Base-by-base conservation (phyloP, 192 early-diverging fungal genomes). In the Geranomyces michiganensis region DNA sequence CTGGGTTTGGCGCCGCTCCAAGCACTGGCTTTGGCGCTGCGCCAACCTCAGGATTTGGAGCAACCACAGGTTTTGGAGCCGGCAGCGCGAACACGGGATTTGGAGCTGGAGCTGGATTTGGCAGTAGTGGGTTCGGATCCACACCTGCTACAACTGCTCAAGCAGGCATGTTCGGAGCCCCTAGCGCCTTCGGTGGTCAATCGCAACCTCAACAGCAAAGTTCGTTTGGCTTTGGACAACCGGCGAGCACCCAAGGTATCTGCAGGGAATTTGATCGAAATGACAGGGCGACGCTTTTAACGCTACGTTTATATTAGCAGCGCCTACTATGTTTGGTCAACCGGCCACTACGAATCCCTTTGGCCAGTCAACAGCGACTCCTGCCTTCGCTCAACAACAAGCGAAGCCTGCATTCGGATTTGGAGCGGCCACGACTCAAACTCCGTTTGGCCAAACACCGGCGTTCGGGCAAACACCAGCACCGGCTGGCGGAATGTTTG, bases 331-430 rank as follows among this genome's bases (percentile, higher is more conserved):
- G 0, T 51, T 68, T 62, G 73, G 73, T 1, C 58, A 60, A 32
- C 58, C 58, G 30, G 46, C 36, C 4, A 62, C 48, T 17, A 41
- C 36, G 36, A 41, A 41, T 10, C 22, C 46, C 9, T 75, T 53
- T 31, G 56, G 53, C 9, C 51, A 49, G 46, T 46, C 65, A 27
- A 30, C 56, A 14, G 60, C 66, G 26, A 21, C 74, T 12, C 24
- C 62, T 17, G 74, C 74, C 13, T 68, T 68, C 51, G 66, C 48
- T 27, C 66, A 24, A 17, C 58, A 26, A 8, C 58, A 60, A 26
- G 58, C 58, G 12, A 60, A 68, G 51, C 67, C 74, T 24, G 74
- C 61, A 13, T 76, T 71, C 65, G 74, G 74, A 58, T 70, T 71
- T 62, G 74, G 74, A 46, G 61, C n/a, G 0, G 13, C 12, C 53